These are phyloP conservation scores for fission yeast (Schizosaccharomyces pombe) DNA, from an alignment of 805 yeast genomes.

Conservation along the genomic window DNA sequence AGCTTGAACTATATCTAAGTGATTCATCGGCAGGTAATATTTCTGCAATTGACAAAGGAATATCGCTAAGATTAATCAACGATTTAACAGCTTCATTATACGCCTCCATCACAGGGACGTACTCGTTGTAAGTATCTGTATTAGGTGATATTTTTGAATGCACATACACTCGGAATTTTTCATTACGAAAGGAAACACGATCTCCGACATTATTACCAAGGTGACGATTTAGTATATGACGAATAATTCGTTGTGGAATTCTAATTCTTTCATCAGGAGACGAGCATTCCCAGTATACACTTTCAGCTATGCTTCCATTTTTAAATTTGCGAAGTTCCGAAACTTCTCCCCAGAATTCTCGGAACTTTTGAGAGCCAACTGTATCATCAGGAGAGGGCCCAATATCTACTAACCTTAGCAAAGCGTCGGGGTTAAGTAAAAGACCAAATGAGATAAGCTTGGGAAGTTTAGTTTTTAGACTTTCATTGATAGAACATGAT, in stretches of 20 bases:
- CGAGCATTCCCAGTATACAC: constrained; percentile 57
- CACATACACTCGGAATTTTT: constrained; percentile 19
- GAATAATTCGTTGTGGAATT: constrained; percentile 38
- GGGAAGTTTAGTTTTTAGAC: constrained; percentile 9
- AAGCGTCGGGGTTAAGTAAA: constrained; percentile 41
- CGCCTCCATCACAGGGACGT: constrained; percentile 17
- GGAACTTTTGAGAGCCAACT: constrained; percentile 39
- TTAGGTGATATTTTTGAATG: constrained; percentile 10
- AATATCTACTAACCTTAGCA: constrained; percentile 62
- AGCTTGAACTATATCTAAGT: constrained; percentile 49
- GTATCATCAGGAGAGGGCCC: constrained; percentile 54
- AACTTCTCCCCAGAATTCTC: constrained; percentile 70
- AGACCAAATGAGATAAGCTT: constrained; percentile 28
- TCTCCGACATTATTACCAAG: constrained; percentile 21
- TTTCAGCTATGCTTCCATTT: constrained; percentile 74
- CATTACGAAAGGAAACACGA: constrained; percentile 6
- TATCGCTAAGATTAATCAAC: constrained; percentile 24
- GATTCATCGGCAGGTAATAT: constrained; percentile 53
- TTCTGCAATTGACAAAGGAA: constrained; percentile 53
- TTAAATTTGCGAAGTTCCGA: constrained; percentile 76
- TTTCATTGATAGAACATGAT: constrained; percentile 7
- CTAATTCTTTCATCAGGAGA: constrained; percentile 22
- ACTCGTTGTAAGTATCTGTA: constrained; percentile 7
- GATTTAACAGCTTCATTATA: constrained; percentile 29
- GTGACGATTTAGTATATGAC: constrained; percentile 41